phyloP scores from a whole-genome alignment of 352 stramenopile species.

The Pythium volutum region DNA sequence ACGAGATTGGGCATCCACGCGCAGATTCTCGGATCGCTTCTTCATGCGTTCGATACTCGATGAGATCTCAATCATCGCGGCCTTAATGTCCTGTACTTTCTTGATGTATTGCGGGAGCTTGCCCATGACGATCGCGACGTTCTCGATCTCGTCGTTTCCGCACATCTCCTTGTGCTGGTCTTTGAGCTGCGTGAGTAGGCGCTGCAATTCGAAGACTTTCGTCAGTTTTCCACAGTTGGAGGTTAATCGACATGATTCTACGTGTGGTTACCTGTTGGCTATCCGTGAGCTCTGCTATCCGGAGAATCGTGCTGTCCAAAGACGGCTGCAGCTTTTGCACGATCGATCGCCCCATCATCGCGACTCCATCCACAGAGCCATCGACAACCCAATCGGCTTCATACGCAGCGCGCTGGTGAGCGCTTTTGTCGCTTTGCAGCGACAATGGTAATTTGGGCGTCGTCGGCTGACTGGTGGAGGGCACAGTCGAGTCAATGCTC shows the following conservation, averaged over 20 bases:
- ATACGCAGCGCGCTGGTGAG: background rate
- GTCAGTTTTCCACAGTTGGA: background rate
- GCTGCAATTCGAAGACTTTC: slow-evolving; percentile 28
- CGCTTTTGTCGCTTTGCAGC: background rate
- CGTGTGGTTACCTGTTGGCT: slow-evolving; percentile 32
- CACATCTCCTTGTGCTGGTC: slow-evolving; percentile 51
- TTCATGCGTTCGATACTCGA: slow-evolving; percentile 65
- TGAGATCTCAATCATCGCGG: slow-evolving; percentile 60
- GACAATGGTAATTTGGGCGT: slow-evolving; percentile 14
- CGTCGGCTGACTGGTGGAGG: slow-evolving; percentile 12
- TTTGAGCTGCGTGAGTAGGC: slow-evolving; percentile 43
- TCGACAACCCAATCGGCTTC: slow-evolving; percentile 39
- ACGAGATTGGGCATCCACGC: slow-evolving; percentile 78
- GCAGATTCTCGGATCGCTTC: slow-evolving; percentile 57
- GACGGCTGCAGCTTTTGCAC: slow-evolving; percentile 53
- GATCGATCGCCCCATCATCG: slow-evolving; percentile 56
- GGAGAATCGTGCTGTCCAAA: slow-evolving; percentile 60
- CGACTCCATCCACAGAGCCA: slow-evolving; percentile 38
- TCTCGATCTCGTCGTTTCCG: slow-evolving; percentile 55
- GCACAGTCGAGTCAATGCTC: slow-evolving; percentile 15
- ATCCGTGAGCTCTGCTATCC: slow-evolving; percentile 65
- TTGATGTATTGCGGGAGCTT: slow-evolving; percentile 67
- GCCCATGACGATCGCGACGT: slow-evolving; percentile 58
- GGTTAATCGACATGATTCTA: background rate
- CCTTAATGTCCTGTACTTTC: slow-evolving; percentile 62